These are phyloP conservation scores for Fusarium proliferatum DNA, from an alignment of 2,329 filamentous ascomycete species.

Conservation along the genomic window DNA sequence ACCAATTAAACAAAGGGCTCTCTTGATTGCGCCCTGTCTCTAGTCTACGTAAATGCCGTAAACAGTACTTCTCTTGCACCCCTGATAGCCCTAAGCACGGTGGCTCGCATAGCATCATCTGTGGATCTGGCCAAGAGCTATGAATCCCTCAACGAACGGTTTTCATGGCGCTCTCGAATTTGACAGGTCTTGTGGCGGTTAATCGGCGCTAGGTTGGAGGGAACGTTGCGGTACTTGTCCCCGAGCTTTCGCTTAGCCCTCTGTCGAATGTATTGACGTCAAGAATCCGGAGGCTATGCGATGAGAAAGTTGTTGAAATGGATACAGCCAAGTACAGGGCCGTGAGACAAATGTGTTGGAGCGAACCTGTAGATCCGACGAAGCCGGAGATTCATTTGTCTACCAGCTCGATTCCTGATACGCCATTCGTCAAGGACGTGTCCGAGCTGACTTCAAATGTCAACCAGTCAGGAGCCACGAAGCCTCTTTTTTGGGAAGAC, in stretches of 20 bases:
- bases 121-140: slow-evolving; percentile 30
- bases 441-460: slow-evolving; percentile 17
- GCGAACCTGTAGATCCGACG: slow-evolving; percentile 14
- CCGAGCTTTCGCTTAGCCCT: slow-evolving; percentile 7
- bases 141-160: slow-evolving; percentile 11
- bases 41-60: not conserved
- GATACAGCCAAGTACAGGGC: not conserved
- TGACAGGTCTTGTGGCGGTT: slow-evolving; percentile 6
- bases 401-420: slow-evolving; percentile 8
- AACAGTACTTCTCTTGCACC: slow-evolving; percentile 1
- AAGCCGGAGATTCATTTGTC: slow-evolving; percentile 11
- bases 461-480: slow-evolving; percentile 38
- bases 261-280: slow-evolving; percentile 11
- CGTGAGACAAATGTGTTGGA: not conserved
- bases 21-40: not conserved
- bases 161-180: slow-evolving; percentile 15
- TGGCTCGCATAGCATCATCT: slow-evolving; percentile 34
- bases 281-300: not conserved
- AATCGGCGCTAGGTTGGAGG: slow-evolving; percentile 6
- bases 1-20: slow-evolving; percentile 14
- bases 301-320: not conserved
- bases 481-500: slow-evolving; percentile 29
- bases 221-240: slow-evolving; percentile 3
- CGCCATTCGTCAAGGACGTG: slow-evolving; percentile 30
- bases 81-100: slow-evolving; percentile 13